Base-by-base conservation (phyloP, 306 rosid species). In the Lathyrus aphaca region DNA sequence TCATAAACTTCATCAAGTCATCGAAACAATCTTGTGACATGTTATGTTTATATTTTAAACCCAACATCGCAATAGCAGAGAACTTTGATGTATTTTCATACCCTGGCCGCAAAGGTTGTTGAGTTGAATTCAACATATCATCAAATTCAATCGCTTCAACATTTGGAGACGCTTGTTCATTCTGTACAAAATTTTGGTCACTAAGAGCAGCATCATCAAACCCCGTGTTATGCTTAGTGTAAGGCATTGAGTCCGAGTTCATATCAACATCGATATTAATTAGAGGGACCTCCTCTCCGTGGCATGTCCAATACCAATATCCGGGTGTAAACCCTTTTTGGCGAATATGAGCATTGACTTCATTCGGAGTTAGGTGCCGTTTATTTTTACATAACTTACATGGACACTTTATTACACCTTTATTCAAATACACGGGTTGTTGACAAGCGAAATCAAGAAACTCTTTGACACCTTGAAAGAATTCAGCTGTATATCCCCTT, bases 361-460 rank as follows among this genome's bases (percentile, higher is more conserved):
- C 48, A 2, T 32, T 29, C 0, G 5, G 72, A 27, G 48, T 10
- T 50, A 35, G 14, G 14, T 12, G 38, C 21, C 5, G 18, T 9
- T 12, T 18, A 42, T 69, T 69, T 56, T 69, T 69, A 15, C 74
- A 69, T 3, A 40, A 1, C 9, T 10, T 55, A 69, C 74, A 69
- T 1, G 66, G 65, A 42, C 74, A 69, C 18, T 1, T 69, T 23
- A 55, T 69, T 42, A 56, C 66, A 32, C 66, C 66, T 16, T 60
- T 27, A 35, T 8, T 35, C 14, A 60, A 32, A 60, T 35, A 60
- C 14, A 43, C 13, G 16, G 30, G 6, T 17, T 71, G 67, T 6
- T 14, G 57, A 57, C 57, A 71, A 56, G 67, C 45, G 43, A 71
- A 57, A 43, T 27, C 44, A 11, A 71, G 13, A 57, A 71, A 71